Conservation (phyloP, 164 flowering plant genomes). For the Buxus sempervirens region DNA sequence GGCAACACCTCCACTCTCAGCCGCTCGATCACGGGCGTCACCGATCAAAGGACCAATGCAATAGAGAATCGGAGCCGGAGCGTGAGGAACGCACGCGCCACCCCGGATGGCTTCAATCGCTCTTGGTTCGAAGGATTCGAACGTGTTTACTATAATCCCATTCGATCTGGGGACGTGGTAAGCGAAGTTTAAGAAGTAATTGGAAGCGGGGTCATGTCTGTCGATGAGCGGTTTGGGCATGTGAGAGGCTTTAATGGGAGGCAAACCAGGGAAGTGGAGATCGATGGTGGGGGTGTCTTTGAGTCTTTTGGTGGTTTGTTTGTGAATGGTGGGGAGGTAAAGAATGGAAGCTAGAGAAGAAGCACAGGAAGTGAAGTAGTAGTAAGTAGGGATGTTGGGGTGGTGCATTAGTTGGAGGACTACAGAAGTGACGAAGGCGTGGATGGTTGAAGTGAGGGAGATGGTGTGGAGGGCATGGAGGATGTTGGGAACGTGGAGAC, state of each 20-base stretch:
- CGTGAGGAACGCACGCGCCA: no score
- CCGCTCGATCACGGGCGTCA: no score
- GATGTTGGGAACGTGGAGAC: constrained; percentile 31
- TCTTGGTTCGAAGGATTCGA: no score
- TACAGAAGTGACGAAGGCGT: no score
- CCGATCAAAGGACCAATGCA: no score
- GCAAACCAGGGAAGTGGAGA: constrained; percentile 38
- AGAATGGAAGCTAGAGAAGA: constrained; percentile 20
- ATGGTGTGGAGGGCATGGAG: constrained; percentile 26
- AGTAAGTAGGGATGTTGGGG: constrained; percentile 38
- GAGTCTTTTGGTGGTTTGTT: constrained; percentile 9
- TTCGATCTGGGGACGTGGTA: no score
- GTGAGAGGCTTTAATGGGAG: constrained; percentile 25
- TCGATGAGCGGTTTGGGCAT: constrained; percentile 26
- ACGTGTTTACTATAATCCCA: no score
- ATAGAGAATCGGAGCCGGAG: no score
- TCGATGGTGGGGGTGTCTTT: constrained; percentile 14
- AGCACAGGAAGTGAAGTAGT: constrained; percentile 37
- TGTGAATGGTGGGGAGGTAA: constrained; percentile 29
- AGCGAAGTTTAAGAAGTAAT: no score
- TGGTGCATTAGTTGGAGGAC: no score
- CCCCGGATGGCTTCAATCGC: no score
- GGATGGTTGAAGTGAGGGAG: constrained; percentile 18
- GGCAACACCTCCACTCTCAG: no score
- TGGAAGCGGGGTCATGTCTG: constrained; percentile 17